Evolutionary conservation across 1,284 basidiomycete species (phyloP), one percentile per base, ranked within the genome.

Genomic region (Crepidotus sp.): DNA sequence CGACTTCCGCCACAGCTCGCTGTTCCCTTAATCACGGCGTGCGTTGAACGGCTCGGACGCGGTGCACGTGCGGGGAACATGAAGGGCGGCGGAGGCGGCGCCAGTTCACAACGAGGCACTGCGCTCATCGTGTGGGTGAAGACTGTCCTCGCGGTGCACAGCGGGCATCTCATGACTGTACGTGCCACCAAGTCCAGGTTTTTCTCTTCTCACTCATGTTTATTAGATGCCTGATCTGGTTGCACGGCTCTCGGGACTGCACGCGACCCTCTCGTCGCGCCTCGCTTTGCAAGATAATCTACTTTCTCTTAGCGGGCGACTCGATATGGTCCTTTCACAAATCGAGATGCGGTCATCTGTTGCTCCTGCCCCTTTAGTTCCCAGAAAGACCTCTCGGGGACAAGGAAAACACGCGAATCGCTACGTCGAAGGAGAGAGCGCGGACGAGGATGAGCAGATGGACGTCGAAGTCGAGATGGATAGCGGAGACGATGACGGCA

Each of bases 161-260:
- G 92, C 46, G 86, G 85, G 1, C 87, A 98, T 65, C 75, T 99
- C 42, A 90, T 98, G 83, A 94, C 93, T 33, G 92, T 93, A 55
- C 56, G 82, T 73, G 15, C 36, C 40, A 36, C 24, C 29, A 18
- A 15, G 7, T 24, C 40, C 40, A 33, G 13, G 25, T 32, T 34
- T 17, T 14, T 31, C 8, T 5, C 19, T 7, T 22, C 6, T 22
- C 26, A 55, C 41, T 40, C 24, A 48, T 42, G 44, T 53, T 46
- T 25, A 48, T 6, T 46, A 91, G 86, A 81, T 93, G 60, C 91
- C 90, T 10, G 85, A 90, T 57, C 71, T 95, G 5, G 83, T 93
- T 13, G 75, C 79, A 26, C 81, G 90, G 33, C 73, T 98, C 5
- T 80, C 92, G 1, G 77, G 79, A 11, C 71, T 98, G 26, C 90